Base-by-base conservation (phyloP, 352 stramenopile species). In the Globisporangium alternatum region DNA sequence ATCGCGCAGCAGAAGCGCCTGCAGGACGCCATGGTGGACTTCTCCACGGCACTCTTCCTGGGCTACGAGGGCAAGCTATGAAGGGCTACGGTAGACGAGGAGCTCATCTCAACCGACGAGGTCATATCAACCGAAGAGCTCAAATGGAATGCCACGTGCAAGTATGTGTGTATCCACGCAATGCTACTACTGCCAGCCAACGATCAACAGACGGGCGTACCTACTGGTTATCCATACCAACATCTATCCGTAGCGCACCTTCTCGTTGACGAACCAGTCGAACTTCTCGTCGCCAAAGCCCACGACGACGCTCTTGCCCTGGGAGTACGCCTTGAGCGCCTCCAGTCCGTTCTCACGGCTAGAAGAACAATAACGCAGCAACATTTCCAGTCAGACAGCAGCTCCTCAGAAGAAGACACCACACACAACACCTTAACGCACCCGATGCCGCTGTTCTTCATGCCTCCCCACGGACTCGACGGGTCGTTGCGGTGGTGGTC, bases 291-390 rank as follows among this genome's bases (percentile, higher is more conserved):
- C 75, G 10, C 71, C 72, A 31, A 74, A 90, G 37, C 79, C 69
- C 41, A 89, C 74, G 17, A 95, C 71, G 47, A 94, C 74, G 62
- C 71, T 92, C 59, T 91, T 93, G n/a, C 71, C 64, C 60, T 96
- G 81, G 10, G 87, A 90, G 66, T 95, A 96, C 39, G 90, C 83
- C 13, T 72, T 63, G 39, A 86, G 70, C 19, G 81, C 79, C 51
- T 89, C 75, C 28, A 81, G 56, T n/a, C 91, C 89, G 66, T 97
- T 97, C 67, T 97, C 90, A 35, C 87, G 77, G 21, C 90, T 94
- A 63, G 21, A 10, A n/a, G n/a, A 70, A 25, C 21, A 45, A 19
- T 28, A 22, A 60, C 22, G 41, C 48, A 45, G 51, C 57, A 5
- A 10, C 21, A 17, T 30, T 33, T 13, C 33, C 33, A 39, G 51